Evolutionary conservation across 306 rosid genomes (phyloP), one percentile per base, ranked within the genome.

Genomic region (Citrullus mucosospermus): DNA sequence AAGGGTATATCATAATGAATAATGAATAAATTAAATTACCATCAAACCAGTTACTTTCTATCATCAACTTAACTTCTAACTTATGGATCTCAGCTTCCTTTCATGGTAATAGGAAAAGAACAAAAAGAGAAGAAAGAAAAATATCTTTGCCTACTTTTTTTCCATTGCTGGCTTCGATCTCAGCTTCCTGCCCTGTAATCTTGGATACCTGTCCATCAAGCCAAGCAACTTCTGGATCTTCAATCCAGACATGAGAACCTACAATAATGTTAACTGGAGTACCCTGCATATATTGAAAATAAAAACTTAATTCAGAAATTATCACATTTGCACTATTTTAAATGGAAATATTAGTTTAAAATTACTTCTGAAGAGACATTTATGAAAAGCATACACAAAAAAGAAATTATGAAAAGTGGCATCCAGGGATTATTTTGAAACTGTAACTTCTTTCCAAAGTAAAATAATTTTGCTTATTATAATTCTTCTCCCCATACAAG

Each of bases 211-310:
- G 87, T 78, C 98, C 99, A 87, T 91, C 96, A 28, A 86, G 66
- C 93, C 98, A 95, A 59, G 92, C 85, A 55, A 78, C 82, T 0
- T 84, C 91, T 56, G 91, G 91, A 71, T 92, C 96, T 84, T 91
- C 97, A 28, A 73, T 81, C 99, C 99, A 95, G 83, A 95, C 98
- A 81, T 92, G 93, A 83, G 98, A 92, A 79, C 96, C 98, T 75
- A 84, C 98, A 73, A 80, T 89, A 81, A 95, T 95, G 84, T 92
- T 95, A 85, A 92, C 97, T 9, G 93, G 88, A 70, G 96, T 91
- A 85, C 93, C 97, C 98, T 95, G 90, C 86, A 86, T n/a, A 86
- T 51, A 36, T 39, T 80, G 41, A 76, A 53, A 81, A 60, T 8
- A 36, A 75, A 22, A 77, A 36, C 78, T 79, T 78, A 61, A 34